A percentile compares a stretch with the other conserved stretches of the same genome.
Conservation (phyloP, 257 asterid genomes). For the Osmanthus fragrans region DNA sequence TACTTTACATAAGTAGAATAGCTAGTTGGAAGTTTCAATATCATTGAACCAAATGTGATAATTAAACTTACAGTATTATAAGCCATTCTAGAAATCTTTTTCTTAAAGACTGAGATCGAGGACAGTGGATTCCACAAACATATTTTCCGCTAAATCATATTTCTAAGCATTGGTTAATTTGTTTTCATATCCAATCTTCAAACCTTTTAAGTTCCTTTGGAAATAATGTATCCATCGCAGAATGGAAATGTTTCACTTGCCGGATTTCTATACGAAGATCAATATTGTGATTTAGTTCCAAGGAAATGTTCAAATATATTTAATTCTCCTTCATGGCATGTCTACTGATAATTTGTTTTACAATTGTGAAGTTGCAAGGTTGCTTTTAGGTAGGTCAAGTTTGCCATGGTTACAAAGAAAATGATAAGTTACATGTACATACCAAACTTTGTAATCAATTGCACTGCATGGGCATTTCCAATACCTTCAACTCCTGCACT, state of each 20-base stretch:
- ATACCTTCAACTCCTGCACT: conserved; percentile 92
- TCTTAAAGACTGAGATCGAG: neutral
- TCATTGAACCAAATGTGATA: neutral
- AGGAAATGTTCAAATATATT: neutral
- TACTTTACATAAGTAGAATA: neutral
- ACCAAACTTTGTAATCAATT: conserved; percentile 86
- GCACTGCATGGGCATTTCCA: conserved; percentile 86
- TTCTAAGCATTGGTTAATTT: neutral
- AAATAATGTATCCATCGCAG: neutral
- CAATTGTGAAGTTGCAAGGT: neutral
- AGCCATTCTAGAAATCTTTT: neutral
- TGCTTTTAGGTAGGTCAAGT: neutral
- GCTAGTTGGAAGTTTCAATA: neutral
- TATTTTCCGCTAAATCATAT: neutral
- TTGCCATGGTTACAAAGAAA: conserved; percentile 9
- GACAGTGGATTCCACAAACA: neutral
- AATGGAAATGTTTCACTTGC: neutral
- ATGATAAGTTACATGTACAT: conserved; percentile 27
- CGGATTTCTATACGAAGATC: neutral
- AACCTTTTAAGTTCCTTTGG: neutral
- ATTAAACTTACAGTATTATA: neutral
- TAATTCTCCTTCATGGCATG: neutral
- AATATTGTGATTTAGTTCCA: neutral
- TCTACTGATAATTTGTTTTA: neutral
- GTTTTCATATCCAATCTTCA: neutral